phyloP scores from a whole-genome alignment of 306 rosid species.

The Pachyrhizus erosus region DNA sequence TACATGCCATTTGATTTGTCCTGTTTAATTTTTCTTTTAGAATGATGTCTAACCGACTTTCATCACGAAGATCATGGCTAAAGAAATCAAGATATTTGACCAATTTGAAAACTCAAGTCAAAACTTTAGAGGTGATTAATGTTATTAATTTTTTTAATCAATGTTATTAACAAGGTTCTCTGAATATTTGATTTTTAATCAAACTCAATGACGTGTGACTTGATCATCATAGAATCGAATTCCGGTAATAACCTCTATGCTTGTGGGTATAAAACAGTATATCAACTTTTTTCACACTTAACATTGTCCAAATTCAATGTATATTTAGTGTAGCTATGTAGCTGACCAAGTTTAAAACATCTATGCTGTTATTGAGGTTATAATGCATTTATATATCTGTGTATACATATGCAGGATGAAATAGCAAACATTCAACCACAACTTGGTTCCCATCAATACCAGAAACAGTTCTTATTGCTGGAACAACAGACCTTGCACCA shows the following conservation, averaged over 20 bases:
- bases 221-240: too few relatives aligned
- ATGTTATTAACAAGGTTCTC: background rate
- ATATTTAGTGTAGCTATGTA: background rate
- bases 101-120: background rate
- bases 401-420: slow-evolving; percentile 46
- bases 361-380: background rate
- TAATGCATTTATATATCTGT: background rate
- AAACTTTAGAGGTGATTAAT: slow-evolving; percentile 1
- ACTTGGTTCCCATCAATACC: slow-evolving; percentile 31
- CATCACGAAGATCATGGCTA: background rate
- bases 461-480: slow-evolving; percentile 34
- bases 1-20: background rate
- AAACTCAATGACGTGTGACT: too few relatives aligned
- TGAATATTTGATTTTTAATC: background rate
- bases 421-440: slow-evolving; percentile 45
- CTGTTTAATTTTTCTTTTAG: background rate
- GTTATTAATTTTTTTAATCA: background rate
- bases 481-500: slow-evolving; percentile 49
- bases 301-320: background rate
- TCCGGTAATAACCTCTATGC: background rate
- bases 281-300: background rate
- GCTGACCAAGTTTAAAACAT: too few relatives aligned
- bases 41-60: background rate
- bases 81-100: background rate
- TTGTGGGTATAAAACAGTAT: background rate